These are phyloP conservation scores for Boletus pseudopeckii DNA, from an alignment of 768 basidiomycete genomes.

Conservation along the genomic window DNA sequence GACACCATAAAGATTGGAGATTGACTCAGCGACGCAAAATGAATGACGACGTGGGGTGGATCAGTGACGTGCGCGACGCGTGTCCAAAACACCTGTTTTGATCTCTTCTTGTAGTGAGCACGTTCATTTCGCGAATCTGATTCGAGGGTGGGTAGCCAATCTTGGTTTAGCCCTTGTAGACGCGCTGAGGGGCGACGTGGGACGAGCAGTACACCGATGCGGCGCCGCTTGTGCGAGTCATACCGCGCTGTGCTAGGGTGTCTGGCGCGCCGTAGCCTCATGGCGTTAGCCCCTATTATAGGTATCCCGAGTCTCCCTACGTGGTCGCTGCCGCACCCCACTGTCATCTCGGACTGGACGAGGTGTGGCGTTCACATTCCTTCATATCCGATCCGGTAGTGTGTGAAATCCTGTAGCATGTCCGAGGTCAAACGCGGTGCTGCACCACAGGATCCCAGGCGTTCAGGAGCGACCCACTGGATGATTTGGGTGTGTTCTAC, in stretches of 20 bases:
- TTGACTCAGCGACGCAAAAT: conserved; percentile 9
- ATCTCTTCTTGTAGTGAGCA: neutral
- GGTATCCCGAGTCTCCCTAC: neutral
- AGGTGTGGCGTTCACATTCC: conserved; percentile 9
- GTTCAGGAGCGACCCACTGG: neutral
- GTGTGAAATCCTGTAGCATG: neutral
- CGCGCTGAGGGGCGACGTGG: neutral
- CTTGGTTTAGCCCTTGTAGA: conserved; percentile 9
- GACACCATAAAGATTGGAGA: conserved; percentile 8
- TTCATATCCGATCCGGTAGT: conserved; percentile 6
- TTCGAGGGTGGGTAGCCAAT: conserved; percentile 23
- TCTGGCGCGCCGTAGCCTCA: conserved; percentile 20
- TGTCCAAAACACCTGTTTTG: neutral
- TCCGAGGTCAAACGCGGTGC: conserved; percentile 21
- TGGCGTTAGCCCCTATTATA: conserved; percentile 9
- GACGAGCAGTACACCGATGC: neutral
- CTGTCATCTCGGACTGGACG: neutral
- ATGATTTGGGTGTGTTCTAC: neutral
- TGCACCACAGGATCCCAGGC: conserved; percentile 1
- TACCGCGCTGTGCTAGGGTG: conserved; percentile 7
- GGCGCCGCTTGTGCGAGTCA: neutral
- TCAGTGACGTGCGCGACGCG: conserved; percentile 17
- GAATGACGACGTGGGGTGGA: neutral
- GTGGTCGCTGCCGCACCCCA: neutral
- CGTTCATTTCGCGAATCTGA: conserved; percentile 25